These are phyloP conservation scores for Suillus discolor DNA, from an alignment of 768 basidiomycete genomes.

Conservation along the genomic window DNA sequence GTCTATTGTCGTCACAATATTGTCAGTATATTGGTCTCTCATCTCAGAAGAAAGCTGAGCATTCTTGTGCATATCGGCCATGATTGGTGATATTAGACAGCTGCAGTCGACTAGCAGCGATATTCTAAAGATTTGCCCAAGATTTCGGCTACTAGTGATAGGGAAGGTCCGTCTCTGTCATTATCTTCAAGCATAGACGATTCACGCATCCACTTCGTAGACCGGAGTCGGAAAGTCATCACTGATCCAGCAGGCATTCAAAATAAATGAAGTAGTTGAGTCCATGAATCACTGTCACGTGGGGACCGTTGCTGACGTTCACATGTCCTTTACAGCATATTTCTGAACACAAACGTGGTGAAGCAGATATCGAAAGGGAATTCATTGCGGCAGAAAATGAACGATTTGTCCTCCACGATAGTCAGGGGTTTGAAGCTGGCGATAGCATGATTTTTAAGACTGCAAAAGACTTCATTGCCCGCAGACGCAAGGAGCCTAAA, in stretches of 20 bases:
- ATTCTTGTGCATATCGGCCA: not conserved
- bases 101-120: conserved; percentile 7
- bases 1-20: not conserved
- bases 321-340: not conserved
- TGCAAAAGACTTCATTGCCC: conserved; percentile 15
- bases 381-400: conserved; percentile 16
- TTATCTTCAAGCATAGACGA: not conserved
- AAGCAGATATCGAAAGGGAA: conserved; percentile 17
- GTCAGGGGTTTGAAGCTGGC: conserved; percentile 18
- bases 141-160: conserved; percentile 12
- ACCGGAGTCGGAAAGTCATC: conserved; percentile 13
- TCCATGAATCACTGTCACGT: not conserved
- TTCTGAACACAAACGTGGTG: conserved; percentile 8
- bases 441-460: conserved; percentile 1
- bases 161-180: conserved; percentile 9
- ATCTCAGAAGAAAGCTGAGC: not conserved
- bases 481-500: conserved; percentile 11
- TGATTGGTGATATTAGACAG: conserved; percentile 2
- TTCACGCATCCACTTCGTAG: conserved; percentile 4
- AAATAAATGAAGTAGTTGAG: conserved; percentile 10
- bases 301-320: not conserved
- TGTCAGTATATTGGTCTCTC: not conserved
- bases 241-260: conserved; percentile 10
- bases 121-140: conserved; percentile 10
- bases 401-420: conserved; percentile 21